A percentile compares a stretch with the other conserved stretches of the same genome.
Evolutionary conservation across 345 rosid species (phyloP).

Genomic region (Brassica incana): DNA sequence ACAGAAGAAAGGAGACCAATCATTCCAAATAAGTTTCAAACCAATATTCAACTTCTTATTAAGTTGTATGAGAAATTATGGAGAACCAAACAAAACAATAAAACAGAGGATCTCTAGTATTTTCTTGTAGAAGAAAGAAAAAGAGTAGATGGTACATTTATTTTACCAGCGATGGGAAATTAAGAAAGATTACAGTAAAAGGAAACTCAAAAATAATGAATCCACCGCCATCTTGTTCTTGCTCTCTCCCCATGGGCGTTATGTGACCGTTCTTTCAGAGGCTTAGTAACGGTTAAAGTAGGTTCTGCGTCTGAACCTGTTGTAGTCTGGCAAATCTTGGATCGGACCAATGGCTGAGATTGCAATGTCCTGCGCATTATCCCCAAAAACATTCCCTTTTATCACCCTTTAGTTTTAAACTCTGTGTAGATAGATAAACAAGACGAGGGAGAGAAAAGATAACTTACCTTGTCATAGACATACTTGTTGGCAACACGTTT

Average conservation of each 20-base stretch:
- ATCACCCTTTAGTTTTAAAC: neutral
- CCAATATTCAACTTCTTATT: no score
- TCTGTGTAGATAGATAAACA: neutral
- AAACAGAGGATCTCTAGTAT: no score
- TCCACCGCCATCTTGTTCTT: constrained; percentile 25
- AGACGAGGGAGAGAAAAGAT: neutral
- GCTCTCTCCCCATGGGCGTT: constrained; percentile 22
- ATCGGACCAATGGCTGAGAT: constrained; percentile 96
- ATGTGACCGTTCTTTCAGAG: constrained; percentile 8
- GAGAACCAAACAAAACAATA: no score
- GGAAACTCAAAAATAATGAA: constrained; percentile 30
- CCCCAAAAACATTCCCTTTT: neutral
- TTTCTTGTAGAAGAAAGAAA: neutral
- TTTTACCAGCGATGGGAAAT: constrained; percentile 31
- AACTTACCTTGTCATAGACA: constrained; percentile 77
- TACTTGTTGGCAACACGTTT: constrained; percentile 91
- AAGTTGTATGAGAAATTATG: no score
- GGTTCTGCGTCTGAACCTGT: constrained; percentile 99
- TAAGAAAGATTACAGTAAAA: constrained; percentile 26
- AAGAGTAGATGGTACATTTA: constrained; percentile 21
- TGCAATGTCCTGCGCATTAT: constrained; percentile 72
- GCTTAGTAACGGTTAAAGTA: constrained; percentile 89
- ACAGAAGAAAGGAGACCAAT: no score
- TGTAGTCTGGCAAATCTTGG: constrained; percentile 87
- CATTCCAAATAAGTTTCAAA: no score